Base-by-base conservation (phyloP, 2,329 filamentous ascomycete species). In the Elsinoe australis region DNA sequence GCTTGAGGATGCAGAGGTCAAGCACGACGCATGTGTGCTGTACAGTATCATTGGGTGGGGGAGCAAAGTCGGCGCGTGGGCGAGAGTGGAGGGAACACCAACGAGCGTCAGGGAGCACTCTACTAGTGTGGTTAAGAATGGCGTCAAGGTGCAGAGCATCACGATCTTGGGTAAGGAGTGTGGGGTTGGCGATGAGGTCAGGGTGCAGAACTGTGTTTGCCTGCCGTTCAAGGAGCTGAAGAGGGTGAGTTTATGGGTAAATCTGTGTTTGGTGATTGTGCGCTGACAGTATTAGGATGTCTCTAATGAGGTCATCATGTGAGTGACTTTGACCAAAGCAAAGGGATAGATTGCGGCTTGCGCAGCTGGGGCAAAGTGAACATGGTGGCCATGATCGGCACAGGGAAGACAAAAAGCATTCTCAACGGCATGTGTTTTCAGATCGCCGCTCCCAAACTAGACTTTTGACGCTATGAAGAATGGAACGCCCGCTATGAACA, bases 161-260 rank as follows among this genome's bases (percentile, higher is more conserved):
- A 96, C 90, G 38, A 98, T 96, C 57, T 69, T 98, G 54, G 90
- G 90, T 64, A 95, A 96, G 75, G 92, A 98, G 68, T 96, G 90
- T 62, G 80, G 75, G 49, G 92, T 96, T 22, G 88, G 84, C 3
- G 92, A 98, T 60, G 92, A 96, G 69, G 83, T 96, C 8, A 80
- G 88, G 54, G 88, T 98, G 58, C 90, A 96, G 72, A 96, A 98
- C 72, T 98, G 92, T 66, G 82, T 98, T 52, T 96, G 92, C 71
- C 70, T 98, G 72, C 92, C 92, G 7, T 95, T 89, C 70, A 98
- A 98, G 78, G 92, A 96, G 72, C 71, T 98, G 66, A 96, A 95
- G 80, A 80, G 89, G 71, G 87, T 90, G 72, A 67, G 85, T 77
- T 31, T 35, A 4, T 5, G 22, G 17, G 38, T n/a, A 14, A 9